Evolutionary conservation across 768 basidiomycete species (phyloP), one percentile per base, ranked within the genome.

Genomic region (Boletus bicolor): DNA sequence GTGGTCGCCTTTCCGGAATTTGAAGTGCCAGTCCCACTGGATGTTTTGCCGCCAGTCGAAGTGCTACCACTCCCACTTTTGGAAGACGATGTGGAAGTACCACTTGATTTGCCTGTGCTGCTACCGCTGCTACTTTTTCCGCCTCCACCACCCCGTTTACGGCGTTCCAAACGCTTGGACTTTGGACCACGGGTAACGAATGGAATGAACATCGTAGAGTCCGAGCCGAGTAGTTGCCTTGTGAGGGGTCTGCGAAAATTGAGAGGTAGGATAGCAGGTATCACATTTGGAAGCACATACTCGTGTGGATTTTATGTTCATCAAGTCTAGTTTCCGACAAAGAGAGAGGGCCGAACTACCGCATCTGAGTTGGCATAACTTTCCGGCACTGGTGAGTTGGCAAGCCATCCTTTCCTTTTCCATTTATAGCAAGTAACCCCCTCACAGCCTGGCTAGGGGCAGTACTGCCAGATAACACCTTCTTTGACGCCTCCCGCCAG

Each of bases 121-220:
- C 61, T 30, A 1, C 60, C 39, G 1, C 67, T 52, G 6, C 71
- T 56, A 2, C 58, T 53, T 30, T 53, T 62, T 45, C 65, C 65
- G 7, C 61, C 63, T 0, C 72, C 64, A 0, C 75, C 70, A 12
- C 73, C 71, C 0, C 74, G 68, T 59, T 73, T 76, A 24, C 69
- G 69, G 21, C 69, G 69, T 12, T 54, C 43, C 5, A 71, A 30
- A 19, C 35, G 57, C 28, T 11, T 21, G 19, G 42, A 44, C 15
- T 39, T 42, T 11, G 52, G 21, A 15, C 10, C 28, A n/a, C 30
- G 41, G 9, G 56, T 59, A 8, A 68, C 6, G 42, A 62, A 55
- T 9, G 70, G 65, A 21, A 70, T 21, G 41, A 57, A 56, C 68
- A 69, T 69, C 7, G 12, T n/a, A 4, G 45, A 28, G 17, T 38